Evolutionary conservation across 768 basidiomycete species (phyloP), one percentile per base, ranked within the genome.

Genomic region (Royoungia palumana): DNA sequence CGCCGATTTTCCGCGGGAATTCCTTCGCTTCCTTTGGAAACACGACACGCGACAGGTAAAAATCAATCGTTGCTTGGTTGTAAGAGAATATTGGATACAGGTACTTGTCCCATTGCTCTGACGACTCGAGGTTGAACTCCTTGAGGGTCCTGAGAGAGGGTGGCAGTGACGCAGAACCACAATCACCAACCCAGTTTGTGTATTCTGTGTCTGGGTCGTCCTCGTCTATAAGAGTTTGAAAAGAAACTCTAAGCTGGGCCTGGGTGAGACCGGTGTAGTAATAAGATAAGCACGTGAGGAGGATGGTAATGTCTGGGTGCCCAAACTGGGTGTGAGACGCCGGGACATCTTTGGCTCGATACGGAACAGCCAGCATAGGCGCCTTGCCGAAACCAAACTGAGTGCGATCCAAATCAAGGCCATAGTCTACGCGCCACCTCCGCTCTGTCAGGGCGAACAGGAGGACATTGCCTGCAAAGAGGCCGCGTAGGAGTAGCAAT

Each of bases 401-500:
- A 8, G 2, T 2, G 11, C 8, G 21, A 38, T 51, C 5, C 51
- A 53, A 45, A 75, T 72, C 13, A 8, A 77, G 68, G 1, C 78
- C 78, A 50, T 75, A 79, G 36, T 79, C 73, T 4, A 79, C 76
- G 39, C 76, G 56, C 75, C 75, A 79, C 13, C 75, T 68, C 44
- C 67, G 67, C 30, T 71, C 61, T 30, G 59, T 59, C 0, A 79
- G 59, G 2, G 60, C 59, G 46, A 70, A 70, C 7, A 60, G 38
- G 6, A 79, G 61, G 10, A 79, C 66, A 0, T 74, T 72, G n/a
- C 64, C 60, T 0, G 64, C 71, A n/a, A 79, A 47, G 3, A 79
- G 60, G 2, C 78, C 78, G 2, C 77, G 72, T 8, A 74, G 65
- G 9, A 78, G 64, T 8, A 79, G 64, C n/a, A 79, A 49, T 35